phyloP scores from a whole-genome alignment of 1,284 basidiomycete species.

The Phellopilus nigrolimitatus region DNA sequence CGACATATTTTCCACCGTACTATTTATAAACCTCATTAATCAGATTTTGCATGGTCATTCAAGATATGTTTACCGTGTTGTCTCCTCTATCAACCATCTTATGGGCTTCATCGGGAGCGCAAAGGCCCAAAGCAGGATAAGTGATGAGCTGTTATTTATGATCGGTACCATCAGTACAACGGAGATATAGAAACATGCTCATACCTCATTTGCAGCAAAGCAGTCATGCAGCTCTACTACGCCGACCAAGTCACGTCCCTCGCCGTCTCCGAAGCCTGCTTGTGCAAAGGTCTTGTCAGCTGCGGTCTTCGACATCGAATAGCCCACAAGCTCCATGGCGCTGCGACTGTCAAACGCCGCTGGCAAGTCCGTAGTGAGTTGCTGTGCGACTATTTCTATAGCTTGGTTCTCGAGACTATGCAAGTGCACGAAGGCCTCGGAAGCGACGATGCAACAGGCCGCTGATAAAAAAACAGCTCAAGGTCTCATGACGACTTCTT shows the following conservation, averaged over 20 bases:
- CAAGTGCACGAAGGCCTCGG: slow-evolving; percentile 75
- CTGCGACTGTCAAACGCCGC: slow-evolving; percentile 59
- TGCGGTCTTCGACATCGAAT: slow-evolving; percentile 66
- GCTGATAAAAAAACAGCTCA: slow-evolving; percentile 43
- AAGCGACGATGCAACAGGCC: slow-evolving; percentile 72
- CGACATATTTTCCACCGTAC: slow-evolving; percentile 84
- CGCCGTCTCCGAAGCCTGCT: slow-evolving; percentile 60
- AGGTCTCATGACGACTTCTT: slow-evolving; percentile 30
- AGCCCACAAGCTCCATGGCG: slow-evolving; percentile 74
- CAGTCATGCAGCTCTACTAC: slow-evolving; percentile 86
- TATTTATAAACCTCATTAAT: slow-evolving; percentile 28
- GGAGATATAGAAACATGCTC: slow-evolving; percentile 8
- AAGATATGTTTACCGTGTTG: slow-evolving; percentile 55
- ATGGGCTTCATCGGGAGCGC: slow-evolving; percentile 63
- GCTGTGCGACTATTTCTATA: slow-evolving; percentile 70
- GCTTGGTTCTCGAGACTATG: slow-evolving; percentile 82
- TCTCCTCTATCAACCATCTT: slow-evolving; percentile 74
- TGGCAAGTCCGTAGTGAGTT: slow-evolving; percentile 60
- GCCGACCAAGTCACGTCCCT: slow-evolving; percentile 72
- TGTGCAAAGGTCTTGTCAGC: slow-evolving; percentile 70
- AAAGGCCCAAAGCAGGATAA: slow-evolving; percentile 81
- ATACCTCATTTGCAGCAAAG: slow-evolving; percentile 73
- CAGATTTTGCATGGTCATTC: too few species aligned
- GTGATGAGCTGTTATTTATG: slow-evolving; percentile 58
- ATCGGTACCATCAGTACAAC: not conserved